phyloP scores from a whole-genome alignment of 306 rosid genomes.

The Corylus avellana region DNA sequence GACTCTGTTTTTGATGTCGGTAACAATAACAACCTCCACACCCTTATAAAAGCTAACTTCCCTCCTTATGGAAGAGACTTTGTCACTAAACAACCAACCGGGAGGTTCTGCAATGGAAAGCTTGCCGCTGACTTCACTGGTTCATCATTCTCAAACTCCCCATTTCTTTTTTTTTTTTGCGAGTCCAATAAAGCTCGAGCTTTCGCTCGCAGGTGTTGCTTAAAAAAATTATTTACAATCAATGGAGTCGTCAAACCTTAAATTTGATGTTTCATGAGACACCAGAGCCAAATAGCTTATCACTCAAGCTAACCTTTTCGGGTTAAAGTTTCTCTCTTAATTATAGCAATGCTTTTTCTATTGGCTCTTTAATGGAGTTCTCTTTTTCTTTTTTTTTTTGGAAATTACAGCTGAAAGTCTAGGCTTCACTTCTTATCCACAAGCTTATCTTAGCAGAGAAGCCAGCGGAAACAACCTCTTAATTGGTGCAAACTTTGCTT shows the following conservation, averaged over 20 bases:
- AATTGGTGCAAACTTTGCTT: slow-evolving; percentile 61
- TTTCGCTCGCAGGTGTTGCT: too few relatives aligned
- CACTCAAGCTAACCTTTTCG: too few relatives aligned
- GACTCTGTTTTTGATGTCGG: slow-evolving; percentile 74
- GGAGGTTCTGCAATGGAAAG: slow-evolving; percentile 77
- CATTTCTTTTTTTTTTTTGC: too few relatives aligned
- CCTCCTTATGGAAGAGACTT: slow-evolving; percentile 82
- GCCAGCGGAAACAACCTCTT: slow-evolving; percentile 36
- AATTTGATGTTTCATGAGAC: too few relatives aligned
- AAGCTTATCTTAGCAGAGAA: slow-evolving; percentile 34
- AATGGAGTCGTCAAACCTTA: too few relatives aligned
- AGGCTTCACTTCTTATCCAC: slow-evolving; percentile 43
- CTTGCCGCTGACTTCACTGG: slow-evolving; percentile 66
- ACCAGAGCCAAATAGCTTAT: too few relatives aligned
- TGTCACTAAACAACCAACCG: slow-evolving; percentile 45
- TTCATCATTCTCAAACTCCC: not conserved
- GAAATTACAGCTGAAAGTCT: slow-evolving; percentile 37
- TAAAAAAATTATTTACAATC: too few relatives aligned
- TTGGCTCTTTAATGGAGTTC: not conserved
- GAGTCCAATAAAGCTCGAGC: too few relatives aligned
- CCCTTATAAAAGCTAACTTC: slow-evolving; percentile 55
- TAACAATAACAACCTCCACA: slow-evolving; percentile 48
- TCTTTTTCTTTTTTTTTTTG: not conserved
- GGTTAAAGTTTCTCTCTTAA: not conserved
- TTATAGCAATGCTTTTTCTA: not conserved